Evolutionary conservation across 2,329 filamentous ascomycete genomes (phyloP).

Genomic region (Scedosporium minutisporum): DNA sequence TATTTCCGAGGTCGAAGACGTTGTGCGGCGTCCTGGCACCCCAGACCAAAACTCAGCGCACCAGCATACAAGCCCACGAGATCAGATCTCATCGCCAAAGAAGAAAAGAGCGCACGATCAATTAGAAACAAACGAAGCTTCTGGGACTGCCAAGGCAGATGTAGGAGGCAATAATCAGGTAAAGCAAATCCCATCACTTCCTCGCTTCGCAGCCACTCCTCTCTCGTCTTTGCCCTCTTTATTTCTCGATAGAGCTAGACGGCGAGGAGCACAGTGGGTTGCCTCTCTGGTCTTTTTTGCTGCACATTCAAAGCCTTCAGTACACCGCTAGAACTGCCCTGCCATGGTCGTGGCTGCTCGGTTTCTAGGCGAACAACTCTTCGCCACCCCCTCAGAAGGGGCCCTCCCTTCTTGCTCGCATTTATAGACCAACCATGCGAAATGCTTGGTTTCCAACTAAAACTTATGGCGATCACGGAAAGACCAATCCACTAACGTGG

Average conservation of each 20-base stretch:
- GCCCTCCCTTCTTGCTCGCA: too few species aligned
- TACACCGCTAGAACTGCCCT: too few species aligned
- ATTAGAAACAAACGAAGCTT: conserved; percentile 36
- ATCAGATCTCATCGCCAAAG: conserved; percentile 50
- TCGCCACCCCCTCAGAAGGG: too few species aligned
- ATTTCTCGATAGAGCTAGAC: too few species aligned
- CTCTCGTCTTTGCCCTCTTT: too few species aligned
- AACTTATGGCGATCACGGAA: not conserved
- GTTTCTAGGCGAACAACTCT: too few species aligned
- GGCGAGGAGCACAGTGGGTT: too few species aligned
- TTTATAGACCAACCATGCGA: too few species aligned
- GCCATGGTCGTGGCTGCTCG: too few species aligned
- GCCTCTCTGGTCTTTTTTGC: too few species aligned
- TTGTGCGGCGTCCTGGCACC: conserved; percentile 23
- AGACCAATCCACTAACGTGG: not conserved
- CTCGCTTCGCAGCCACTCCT: too few species aligned
- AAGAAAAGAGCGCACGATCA: conserved; percentile 56
- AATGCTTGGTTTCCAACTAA: not conserved
- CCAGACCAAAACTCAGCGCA: conserved; percentile 26
- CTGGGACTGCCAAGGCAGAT: not conserved
- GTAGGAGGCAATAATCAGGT: not conserved
- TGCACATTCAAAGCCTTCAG: too few species aligned
- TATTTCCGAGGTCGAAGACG: conserved; percentile 36
- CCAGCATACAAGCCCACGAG: conserved; percentile 29
- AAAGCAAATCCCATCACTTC: not conserved